Base-by-base conservation (phyloP, 169 alveolate genomes). In the Plasmodium adleri region DNA sequence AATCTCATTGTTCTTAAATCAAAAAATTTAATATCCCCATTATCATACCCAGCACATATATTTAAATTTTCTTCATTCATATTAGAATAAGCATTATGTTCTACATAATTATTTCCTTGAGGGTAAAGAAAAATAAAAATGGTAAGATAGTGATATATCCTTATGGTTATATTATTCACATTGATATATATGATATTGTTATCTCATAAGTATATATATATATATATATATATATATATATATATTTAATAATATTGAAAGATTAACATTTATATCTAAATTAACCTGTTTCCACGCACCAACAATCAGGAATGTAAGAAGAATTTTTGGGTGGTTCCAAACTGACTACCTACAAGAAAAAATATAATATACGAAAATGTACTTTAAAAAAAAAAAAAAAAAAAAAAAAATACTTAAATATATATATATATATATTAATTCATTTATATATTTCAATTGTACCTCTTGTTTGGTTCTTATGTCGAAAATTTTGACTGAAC, bases 31-130 rank as follows among this genome's bases (percentile, higher is more conserved):
- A 97, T 91, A 92, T 97, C 99, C 49, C 99, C 99, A 89, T 97
- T 97, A 90, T 97, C 98, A 92, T 97, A 97, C 9, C 99, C 99
- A 32, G 97, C 96, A 9, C 97, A 97, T 0, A 97, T 56, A 71
- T 63, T 83, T 62, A 73, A 89, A 92, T 91, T 97, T 92, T 93
- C 96, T 96, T 91, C 94, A 93, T 54, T 91, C 64, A 74, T 95
- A 93, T 88, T 95, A 94, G 24, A 93, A 68, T 88, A 28, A 6
- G 73, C 4, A n/a, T 83, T 83, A 68, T 54, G 74, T 28, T 71
- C 74, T 39, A 83, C 71, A 70, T 83, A 70, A 47, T 83, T 83
- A 59, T 83, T 83, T 54, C 91, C 91, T 83, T 28, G 32, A 13
- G 22, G 13, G 10, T 12, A 56, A 6, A 56, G 8, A 0, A 13